A percentile compares a stretch with the other conserved stretches of the same genome.
Conservation (phyloP, 441 rosid genomes). For the Syzygium malaccense region DNA sequence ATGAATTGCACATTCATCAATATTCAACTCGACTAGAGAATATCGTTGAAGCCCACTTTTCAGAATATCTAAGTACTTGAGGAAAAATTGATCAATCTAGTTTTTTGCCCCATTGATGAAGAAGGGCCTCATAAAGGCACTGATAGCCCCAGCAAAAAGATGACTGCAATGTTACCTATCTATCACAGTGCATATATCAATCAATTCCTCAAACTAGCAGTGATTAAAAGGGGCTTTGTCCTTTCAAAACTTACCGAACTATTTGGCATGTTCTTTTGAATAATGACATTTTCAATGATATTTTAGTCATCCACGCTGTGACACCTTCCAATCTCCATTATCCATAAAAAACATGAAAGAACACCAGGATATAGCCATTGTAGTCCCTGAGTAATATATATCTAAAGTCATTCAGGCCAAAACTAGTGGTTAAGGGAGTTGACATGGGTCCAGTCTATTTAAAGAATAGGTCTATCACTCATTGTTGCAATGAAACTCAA, state of each 20-base stretch:
- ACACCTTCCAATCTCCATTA: background rate
- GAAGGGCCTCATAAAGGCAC: background rate
- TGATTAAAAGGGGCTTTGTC: background rate
- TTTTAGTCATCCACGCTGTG: background rate
- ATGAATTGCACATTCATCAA: background rate
- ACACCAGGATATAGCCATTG: background rate
- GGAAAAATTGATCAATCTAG: background rate
- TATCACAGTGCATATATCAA: background rate
- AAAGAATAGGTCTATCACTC: background rate
- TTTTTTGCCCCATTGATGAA: background rate
- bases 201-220: background rate
- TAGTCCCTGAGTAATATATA: background rate
- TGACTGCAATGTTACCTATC: background rate
- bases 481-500: background rate
- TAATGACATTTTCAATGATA: background rate
- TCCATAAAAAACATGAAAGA: background rate
- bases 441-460: background rate
- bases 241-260: background rate
- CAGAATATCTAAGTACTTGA: background rate
- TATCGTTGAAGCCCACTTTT: background rate
- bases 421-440: background rate
- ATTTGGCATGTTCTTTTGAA: background rate
- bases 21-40: background rate
- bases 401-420: background rate
- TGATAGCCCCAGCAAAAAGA: background rate